A percentile compares a stretch with the other conserved stretches of the same genome.
Evolutionary conservation across 2,329 filamentous ascomycete species (phyloP).

Genomic region (Fusarium phyllophilum): DNA sequence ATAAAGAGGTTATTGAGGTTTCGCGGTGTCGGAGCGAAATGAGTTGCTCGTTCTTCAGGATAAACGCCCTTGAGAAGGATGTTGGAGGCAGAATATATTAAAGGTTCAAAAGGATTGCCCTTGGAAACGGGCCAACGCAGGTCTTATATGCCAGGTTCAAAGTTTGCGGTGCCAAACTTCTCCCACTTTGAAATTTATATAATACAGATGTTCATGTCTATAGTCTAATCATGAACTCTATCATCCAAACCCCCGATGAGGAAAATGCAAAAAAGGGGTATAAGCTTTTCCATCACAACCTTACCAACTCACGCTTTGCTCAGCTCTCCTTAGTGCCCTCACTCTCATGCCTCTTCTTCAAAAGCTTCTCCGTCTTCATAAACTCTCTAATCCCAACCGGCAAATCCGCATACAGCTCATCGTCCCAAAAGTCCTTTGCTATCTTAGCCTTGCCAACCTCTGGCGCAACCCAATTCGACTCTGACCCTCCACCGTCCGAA

Average conservation of each 20-base stretch:
- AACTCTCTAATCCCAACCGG: conserved; percentile 96
- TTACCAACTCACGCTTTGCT: neutral
- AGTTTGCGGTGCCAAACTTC: neutral
- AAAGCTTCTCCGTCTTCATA: conserved; percentile 93
- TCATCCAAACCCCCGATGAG: conserved; percentile 1
- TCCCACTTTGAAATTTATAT: neutral
- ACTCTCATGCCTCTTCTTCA: conserved; percentile 78
- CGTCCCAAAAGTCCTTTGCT: conserved; percentile 66
- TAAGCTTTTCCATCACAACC: conserved; percentile 17
- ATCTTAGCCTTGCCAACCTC: conserved; percentile 52
- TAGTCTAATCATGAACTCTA: conserved; percentile 37
- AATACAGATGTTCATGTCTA: conserved; percentile 12
- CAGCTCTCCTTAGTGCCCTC: conserved; percentile 62
- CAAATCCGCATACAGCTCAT: conserved; percentile 80
- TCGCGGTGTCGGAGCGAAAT: neutral
- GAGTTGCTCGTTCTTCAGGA: neutral
- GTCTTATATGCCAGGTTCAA: neutral
- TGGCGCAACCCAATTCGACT: conserved; percentile 68
- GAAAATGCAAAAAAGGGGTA: conserved; percentile 31
- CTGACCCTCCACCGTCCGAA: conserved; percentile 81
- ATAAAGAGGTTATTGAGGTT: too few relatives aligned
- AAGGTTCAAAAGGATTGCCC: neutral
- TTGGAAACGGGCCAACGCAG: too few relatives aligned
- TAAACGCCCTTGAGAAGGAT: neutral
- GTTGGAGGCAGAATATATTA: neutral